Evolutionary conservation across 495 filamentous ascomycete genomes (phyloP), one percentile per base, ranked within the genome.

Genomic region (Thozetella sp.): DNA sequence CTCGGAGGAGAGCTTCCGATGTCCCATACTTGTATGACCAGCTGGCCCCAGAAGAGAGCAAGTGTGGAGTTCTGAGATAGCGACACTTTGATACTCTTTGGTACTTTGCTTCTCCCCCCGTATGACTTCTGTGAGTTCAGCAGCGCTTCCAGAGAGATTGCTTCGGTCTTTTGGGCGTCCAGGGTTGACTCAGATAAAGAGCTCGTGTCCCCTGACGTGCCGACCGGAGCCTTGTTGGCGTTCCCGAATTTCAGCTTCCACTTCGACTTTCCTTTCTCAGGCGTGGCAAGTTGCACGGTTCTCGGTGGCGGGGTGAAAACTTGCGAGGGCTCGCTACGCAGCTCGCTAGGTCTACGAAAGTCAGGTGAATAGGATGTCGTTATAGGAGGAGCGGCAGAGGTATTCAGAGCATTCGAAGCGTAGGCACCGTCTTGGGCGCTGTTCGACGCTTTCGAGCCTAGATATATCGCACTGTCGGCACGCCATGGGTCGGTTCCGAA

Each of bases 41-140:
- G 50, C 57, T 76, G 71, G 1, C 66, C 70, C 73, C 73, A 76
- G 26, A 74, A 76, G 2, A 76, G 63, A 50, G 67, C 69, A 22
- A 72, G 65, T 2, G 69, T 58, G 17, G 73, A 71, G 61, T 67
- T 76, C 46, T 74, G 69, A 1, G 73, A 74, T 0, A 76, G 59
- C 19, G 53, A 46, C 9, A 73, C 69, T 51, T 72, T 71, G 25
- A 74, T 65, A 37, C 57, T 68, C 51, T 70, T 73, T 11, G 59
- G 51, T 1, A 34, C 55, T 57, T 71, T 76, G 13, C 63, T 63
- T 46, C 62, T 57, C 11, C 56, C 25, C 11, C 56, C 25, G 1
- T 60, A 59, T 0, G 30, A 15, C 46, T 68, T 76, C 26, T 61
- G 60, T 0, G 55, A 20, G 48, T 12, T 66, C 12, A 53, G 48